phyloP scores from a whole-genome alignment of 2,329 filamentous ascomycete genomes.

The Hortaea werneckii region DNA sequence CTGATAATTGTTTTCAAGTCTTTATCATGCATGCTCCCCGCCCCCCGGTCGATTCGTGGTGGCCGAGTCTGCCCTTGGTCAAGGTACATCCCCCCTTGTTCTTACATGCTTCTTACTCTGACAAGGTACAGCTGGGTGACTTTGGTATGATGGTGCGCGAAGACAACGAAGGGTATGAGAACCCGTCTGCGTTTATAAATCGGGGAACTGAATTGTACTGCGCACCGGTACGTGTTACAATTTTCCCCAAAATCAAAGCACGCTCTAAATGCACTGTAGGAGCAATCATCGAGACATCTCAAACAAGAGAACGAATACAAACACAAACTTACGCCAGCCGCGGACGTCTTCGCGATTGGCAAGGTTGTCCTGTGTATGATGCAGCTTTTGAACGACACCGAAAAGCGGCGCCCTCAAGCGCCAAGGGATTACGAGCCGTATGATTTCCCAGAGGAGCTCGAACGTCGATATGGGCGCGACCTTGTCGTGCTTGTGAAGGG shows the following conservation, averaged over 20 bases:
- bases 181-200: background rate
- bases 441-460: too few species aligned
- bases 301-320: background rate
- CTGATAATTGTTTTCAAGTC: background rate
- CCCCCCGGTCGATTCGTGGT: too few species aligned
- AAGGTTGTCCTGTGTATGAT: background rate
- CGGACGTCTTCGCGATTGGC: background rate
- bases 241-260: too few species aligned
- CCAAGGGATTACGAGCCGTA: too few species aligned
- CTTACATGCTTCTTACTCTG: background rate
- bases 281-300: background rate
- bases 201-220: background rate
- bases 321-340: background rate
- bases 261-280: background rate
- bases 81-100: background rate
- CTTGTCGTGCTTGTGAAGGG: background rate
- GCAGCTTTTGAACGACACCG: too few species aligned
- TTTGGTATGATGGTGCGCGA: background rate
- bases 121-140: background rate
- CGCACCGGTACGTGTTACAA: background rate
- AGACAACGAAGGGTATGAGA: background rate
- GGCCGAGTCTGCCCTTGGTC: background rate
- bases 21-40: background rate
- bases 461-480: too few species aligned
- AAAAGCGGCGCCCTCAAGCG: too few species aligned